These are phyloP conservation scores for Coccomyxa sp. DNA, from an alignment of 139 green algal species.

Conservation along the genomic window DNA sequence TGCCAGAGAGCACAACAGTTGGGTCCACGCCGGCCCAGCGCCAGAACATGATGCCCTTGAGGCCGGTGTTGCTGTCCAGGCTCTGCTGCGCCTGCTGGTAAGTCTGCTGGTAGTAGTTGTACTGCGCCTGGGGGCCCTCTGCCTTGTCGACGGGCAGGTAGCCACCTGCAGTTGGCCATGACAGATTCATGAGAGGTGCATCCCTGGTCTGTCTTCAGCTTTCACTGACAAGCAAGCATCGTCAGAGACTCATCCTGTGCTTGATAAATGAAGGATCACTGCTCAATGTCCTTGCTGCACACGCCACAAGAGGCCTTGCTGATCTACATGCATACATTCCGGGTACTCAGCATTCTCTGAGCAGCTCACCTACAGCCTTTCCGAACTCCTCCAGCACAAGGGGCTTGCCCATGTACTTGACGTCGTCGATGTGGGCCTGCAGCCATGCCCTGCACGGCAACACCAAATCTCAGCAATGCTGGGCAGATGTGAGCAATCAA, in stretches of 20 bases:
- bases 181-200: no score
- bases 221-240: no score
- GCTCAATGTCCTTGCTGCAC: no score
- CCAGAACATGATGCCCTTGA: conserved; percentile 13
- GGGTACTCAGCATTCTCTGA: neutral
- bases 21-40: neutral
- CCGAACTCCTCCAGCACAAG: conserved; percentile 48
- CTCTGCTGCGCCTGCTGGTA: neutral
- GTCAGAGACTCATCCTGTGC: no score
- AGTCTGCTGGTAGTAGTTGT: neutral
- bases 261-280: no score
- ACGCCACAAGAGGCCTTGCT: no score
- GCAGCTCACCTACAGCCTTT: neutral
- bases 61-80: neutral
- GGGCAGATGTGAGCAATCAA: no score
- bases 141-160: neutral
- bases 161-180: neutral
- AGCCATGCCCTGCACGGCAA: conserved; percentile 19
- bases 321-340: no score
- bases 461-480: conserved; percentile 34
- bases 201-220: no score
- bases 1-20: neutral
- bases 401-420: conserved; percentile 25
- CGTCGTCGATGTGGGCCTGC: neutral
- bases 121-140: neutral